Conservation (phyloP, 2,329 filamentous ascomycete species). For the Cladosporium sp. region DNA sequence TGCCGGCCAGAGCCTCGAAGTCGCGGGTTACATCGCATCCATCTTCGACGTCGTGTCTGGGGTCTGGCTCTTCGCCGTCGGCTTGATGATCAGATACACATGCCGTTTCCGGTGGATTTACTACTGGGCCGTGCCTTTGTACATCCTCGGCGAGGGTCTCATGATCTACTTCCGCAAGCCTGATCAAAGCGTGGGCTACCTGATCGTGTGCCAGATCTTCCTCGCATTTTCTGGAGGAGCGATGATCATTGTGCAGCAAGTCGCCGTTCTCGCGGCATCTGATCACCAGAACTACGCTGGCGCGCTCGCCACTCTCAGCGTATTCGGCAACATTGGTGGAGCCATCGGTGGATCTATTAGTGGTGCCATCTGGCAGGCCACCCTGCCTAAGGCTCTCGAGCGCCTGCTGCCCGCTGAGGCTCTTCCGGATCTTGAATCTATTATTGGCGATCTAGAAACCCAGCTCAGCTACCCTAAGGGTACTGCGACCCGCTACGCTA, state of each 20-base stretch:
- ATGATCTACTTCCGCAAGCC: slow-evolving; percentile 35
- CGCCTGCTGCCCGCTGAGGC: slow-evolving; percentile 40
- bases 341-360: slow-evolving; percentile 30
- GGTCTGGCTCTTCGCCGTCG: slow-evolving; percentile 24
- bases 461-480: slow-evolving; percentile 38
- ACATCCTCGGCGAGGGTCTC: slow-evolving; percentile 18
- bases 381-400: slow-evolving; percentile 15
- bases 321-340: slow-evolving; percentile 30
- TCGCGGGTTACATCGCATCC: slow-evolving; percentile 34
- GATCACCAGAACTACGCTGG: slow-evolving; percentile 31
- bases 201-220: slow-evolving; percentile 37
- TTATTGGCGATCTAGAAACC: slow-evolving; percentile 29
- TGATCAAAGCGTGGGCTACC: slow-evolving; percentile 28
- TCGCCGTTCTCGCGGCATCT: slow-evolving; percentile 31
- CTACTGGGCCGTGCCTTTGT: slow-evolving; percentile 28
- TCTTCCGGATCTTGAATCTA: slow-evolving; percentile 24
- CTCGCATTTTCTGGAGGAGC: slow-evolving; percentile 28
- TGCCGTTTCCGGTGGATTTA: slow-evolving; percentile 42
- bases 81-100: slow-evolving; percentile 35
- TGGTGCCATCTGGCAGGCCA: slow-evolving; percentile 31
- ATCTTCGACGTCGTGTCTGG: slow-evolving; percentile 32
- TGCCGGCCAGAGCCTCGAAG: slow-evolving; percentile 35
- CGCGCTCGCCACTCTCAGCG: slow-evolving; percentile 29
- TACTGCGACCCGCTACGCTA: slow-evolving; percentile 37
- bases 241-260: slow-evolving; percentile 28